These are phyloP conservation scores for Penicillium cosmopolitanum DNA, from an alignment of 495 filamentous ascomycete genomes.

Conservation along the genomic window DNA sequence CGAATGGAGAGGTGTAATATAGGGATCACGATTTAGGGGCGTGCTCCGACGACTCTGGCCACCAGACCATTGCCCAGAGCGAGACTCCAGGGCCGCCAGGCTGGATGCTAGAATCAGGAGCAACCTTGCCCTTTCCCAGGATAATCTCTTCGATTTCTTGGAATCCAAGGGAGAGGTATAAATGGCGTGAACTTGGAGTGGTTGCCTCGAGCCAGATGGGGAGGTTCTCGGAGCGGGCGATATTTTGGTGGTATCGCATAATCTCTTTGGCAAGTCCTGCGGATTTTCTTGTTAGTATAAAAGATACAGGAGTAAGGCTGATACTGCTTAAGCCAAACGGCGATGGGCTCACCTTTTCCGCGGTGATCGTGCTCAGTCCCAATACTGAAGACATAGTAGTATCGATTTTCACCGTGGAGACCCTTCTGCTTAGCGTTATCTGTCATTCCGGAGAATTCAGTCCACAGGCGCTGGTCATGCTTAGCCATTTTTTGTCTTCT, in stretches of 20 bases:
- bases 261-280: constrained; percentile 33
- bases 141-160: constrained; percentile 29
- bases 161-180: constrained; percentile 36
- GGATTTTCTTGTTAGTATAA: background rate
- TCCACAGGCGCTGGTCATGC: constrained; percentile 24
- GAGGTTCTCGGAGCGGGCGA: constrained; percentile 23
- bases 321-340: no score
- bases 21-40: constrained; percentile 9
- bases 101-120: constrained; percentile 26
- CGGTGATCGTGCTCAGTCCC: constrained; percentile 33
- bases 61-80: constrained; percentile 39
- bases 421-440: constrained; percentile 31
- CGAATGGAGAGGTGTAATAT: background rate
- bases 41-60: constrained; percentile 37
- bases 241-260: constrained; percentile 24
- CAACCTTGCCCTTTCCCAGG: constrained; percentile 32
- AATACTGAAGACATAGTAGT: constrained; percentile 37
- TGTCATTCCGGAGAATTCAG: constrained; percentile 33
- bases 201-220: constrained; percentile 39
- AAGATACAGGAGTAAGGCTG: background rate
- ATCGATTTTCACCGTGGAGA: constrained; percentile 25
- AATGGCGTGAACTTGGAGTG: constrained; percentile 20
- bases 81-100: constrained; percentile 26
- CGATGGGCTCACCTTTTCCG: constrained; percentile 24
- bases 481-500: background rate